Percentiles rank a stretch among this genome's conserved stretches.
Conservation (phyloP, 2,329 filamentous ascomycete species). For the Plectosphaerella cucumerina region DNA sequence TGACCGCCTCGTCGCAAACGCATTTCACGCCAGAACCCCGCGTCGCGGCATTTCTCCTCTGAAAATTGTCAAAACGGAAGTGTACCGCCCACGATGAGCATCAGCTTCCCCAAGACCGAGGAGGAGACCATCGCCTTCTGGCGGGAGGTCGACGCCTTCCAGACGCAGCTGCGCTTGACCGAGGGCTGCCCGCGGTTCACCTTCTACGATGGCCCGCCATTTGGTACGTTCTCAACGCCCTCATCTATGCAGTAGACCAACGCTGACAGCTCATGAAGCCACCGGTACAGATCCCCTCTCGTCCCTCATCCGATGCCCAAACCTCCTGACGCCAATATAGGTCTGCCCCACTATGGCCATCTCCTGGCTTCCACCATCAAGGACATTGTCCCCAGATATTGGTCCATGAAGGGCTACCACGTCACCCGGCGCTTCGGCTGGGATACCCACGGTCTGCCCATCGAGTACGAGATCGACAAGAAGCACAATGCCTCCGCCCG, state of each 20-base stretch:
- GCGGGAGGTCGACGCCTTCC: slow-evolving; percentile 90
- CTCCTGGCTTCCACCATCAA: slow-evolving; percentile 91
- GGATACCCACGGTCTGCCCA: slow-evolving; percentile 91
- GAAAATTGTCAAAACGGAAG: neutral
- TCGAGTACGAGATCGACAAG: slow-evolving; percentile 98
- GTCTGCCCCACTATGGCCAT: slow-evolving; percentile 64
- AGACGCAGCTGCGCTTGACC: slow-evolving; percentile 74
- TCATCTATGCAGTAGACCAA: neutral
- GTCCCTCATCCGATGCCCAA: neutral
- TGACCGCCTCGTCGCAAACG: slow-evolving; percentile 2
- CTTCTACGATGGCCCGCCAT: slow-evolving; percentile 88
- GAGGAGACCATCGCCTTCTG: slow-evolving; percentile 79
- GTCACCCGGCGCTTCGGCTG: slow-evolving; percentile 91
- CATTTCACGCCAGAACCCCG: slow-evolving; percentile 2
- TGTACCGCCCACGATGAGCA: slow-evolving; percentile 56
- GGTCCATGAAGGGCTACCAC: slow-evolving; percentile 94
- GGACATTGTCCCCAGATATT: slow-evolving; percentile 93
- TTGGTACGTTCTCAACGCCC: slow-evolving; percentile 23
- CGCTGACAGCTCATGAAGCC: neutral
- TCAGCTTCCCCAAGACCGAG: slow-evolving; percentile 91
- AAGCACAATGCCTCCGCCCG: slow-evolving; percentile 84
- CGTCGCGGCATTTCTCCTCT: neutral
- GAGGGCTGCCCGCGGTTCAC: slow-evolving; percentile 80
- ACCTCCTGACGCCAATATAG: slow-evolving; percentile 54
- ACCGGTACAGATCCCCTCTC: neutral